Conservation (phyloP, 2,329 filamentous ascomycete species). For the Xylariomycetidae sp. region DNA sequence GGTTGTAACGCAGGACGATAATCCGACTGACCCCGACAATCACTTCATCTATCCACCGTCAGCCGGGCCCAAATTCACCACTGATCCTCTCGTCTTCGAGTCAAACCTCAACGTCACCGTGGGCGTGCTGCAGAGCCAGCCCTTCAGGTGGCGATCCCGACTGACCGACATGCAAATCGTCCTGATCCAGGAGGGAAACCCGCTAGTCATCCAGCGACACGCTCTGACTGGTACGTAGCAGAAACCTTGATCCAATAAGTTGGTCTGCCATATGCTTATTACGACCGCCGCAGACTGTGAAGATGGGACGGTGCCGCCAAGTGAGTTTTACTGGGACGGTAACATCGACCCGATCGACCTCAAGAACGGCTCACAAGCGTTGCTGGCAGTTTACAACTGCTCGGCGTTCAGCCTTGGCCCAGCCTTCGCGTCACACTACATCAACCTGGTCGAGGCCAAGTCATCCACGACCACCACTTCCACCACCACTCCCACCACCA, state of each 20-base stretch:
- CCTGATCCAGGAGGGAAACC: constrained; percentile 8
- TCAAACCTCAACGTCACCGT: constrained; percentile 7
- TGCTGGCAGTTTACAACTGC: constrained; percentile 10
- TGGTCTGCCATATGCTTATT: not conserved
- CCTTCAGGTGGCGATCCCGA: constrained; percentile 13
- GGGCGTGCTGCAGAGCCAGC: constrained; percentile 5
- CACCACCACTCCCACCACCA: not conserved
- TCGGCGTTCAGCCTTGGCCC: constrained; percentile 5
- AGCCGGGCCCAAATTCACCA: constrained; percentile 6
- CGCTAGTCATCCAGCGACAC: constrained; percentile 3
- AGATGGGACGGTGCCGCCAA: constrained; percentile 1
- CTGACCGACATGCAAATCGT: constrained; percentile 7
- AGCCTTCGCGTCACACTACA: constrained; percentile 13
- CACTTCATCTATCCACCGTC: constrained; percentile 12
- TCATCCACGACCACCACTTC: constrained; percentile 1
- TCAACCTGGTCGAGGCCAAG: constrained; percentile 8
- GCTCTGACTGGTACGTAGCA: constrained; percentile 5
- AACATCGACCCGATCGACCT: constrained; percentile 10
- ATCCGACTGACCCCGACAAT: constrained; percentile 8
- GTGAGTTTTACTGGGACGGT: constrained; percentile 13
- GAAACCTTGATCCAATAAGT: not conserved
- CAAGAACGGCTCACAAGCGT: constrained; percentile 10
- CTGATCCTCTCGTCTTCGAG: constrained; percentile 11
- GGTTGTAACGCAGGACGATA: constrained; percentile 10
- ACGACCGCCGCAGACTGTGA: constrained; percentile 4